Evolutionary conservation across 768 basidiomycete genomes (phyloP).

Genomic region (Leucosporidium scottii): DNA sequence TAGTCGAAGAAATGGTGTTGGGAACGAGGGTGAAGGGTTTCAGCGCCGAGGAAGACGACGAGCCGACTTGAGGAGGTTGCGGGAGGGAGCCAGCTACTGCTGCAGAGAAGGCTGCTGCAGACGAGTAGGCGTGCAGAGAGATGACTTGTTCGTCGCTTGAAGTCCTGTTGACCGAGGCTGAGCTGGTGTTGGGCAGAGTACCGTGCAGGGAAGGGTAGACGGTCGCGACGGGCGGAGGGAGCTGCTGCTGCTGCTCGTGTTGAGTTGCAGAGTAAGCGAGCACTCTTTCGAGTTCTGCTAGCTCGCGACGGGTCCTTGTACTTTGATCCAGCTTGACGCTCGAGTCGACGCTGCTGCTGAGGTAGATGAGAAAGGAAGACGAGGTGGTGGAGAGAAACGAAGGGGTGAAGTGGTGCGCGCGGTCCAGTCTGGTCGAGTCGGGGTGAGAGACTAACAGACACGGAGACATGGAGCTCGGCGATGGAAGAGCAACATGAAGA

Average conservation of each 20-base stretch:
- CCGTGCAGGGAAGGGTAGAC: slow-evolving; percentile 9
- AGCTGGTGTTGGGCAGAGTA: slow-evolving; percentile 2
- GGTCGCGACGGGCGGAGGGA: neutral
- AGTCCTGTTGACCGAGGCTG: neutral
- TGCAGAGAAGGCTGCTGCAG: neutral
- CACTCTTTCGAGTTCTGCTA: neutral
- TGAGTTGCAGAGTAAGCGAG: neutral
- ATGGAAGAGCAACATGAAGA: too few relatives aligned
- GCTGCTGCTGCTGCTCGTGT: neutral
- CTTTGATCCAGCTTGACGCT: too few relatives aligned
- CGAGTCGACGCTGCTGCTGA: too few relatives aligned
- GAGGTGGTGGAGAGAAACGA: too few relatives aligned
- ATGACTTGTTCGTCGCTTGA: neutral
- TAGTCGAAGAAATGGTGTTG: neutral
- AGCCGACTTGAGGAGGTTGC: neutral
- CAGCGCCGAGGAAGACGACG: neutral
- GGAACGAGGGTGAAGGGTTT: neutral
- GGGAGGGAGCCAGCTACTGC: neutral
- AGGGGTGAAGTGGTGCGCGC: too few relatives aligned
- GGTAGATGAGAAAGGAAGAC: too few relatives aligned
- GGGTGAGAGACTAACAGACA: too few relatives aligned
- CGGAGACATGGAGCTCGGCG: too few relatives aligned
- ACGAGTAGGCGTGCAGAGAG: too few relatives aligned
- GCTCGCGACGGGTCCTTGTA: too few relatives aligned
- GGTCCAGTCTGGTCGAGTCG: too few relatives aligned